Conservation (phyloP, 306 rosid genomes). For the Vicia faba region DNA sequence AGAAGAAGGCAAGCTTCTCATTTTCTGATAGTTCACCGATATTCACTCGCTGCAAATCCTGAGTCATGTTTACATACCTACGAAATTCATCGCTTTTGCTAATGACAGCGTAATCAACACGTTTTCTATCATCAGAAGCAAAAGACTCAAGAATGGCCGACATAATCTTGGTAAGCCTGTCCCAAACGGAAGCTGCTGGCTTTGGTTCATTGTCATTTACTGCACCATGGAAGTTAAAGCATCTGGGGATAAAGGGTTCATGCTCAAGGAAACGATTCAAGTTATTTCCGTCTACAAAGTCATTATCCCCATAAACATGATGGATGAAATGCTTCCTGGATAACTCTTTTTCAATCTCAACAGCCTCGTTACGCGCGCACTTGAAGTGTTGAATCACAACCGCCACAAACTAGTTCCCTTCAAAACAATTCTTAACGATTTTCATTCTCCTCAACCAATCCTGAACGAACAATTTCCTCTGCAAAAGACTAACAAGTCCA, state of each 20-base stretch:
- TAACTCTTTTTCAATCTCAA: slow-evolving; percentile 75
- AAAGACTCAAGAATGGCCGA: slow-evolving; percentile 87
- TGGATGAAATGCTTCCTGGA: slow-evolving; percentile 77
- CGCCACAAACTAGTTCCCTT: slow-evolving; percentile 72
- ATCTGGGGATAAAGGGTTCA: slow-evolving; percentile 62
- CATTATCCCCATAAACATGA: slow-evolving; percentile 85
- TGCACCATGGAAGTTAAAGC: slow-evolving; percentile 71
- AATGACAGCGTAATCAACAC: slow-evolving; percentile 69
- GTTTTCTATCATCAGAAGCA: slow-evolving; percentile 70
- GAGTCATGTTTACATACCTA: slow-evolving; percentile 75
- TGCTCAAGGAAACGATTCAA: slow-evolving; percentile 90
- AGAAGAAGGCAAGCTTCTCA: slow-evolving; percentile 80
- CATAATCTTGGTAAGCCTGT: slow-evolving; percentile 75
- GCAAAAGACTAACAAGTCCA: slow-evolving; percentile 51
- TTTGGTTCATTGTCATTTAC: slow-evolving; percentile 68
- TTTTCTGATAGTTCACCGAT: slow-evolving; percentile 60
- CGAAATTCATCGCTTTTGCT: slow-evolving; percentile 93
- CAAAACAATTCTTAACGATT: slow-evolving; percentile 76
- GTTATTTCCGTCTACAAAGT: slow-evolving; percentile 81
- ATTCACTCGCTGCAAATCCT: slow-evolving; percentile 79
- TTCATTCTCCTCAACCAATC: slow-evolving; percentile 81
- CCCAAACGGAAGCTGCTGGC: slow-evolving; percentile 59
- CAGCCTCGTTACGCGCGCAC: slow-evolving; percentile 81
- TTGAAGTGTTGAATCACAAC: slow-evolving; percentile 61
- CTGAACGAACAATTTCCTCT: slow-evolving; percentile 72